phyloP scores from a whole-genome alignment of 176 grass and related monocot species.

The Alloteropsis semialata region DNA sequence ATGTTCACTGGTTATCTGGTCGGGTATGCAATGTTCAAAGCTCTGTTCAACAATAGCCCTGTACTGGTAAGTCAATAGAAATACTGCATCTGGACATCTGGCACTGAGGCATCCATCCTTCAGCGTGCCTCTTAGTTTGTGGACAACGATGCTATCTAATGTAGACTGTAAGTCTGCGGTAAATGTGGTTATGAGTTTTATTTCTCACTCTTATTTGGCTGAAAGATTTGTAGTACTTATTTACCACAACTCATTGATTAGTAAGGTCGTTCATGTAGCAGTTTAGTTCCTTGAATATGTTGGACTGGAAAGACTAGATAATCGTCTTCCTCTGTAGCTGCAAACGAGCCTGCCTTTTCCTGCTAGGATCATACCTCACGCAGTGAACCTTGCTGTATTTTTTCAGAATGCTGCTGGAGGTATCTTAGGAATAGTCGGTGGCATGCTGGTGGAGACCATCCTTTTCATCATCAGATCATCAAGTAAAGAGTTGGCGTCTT shows the following conservation, averaged over 20 bases:
- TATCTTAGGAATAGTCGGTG: conserved; percentile 82
- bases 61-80: conserved; percentile 58
- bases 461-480: conserved; percentile 86
- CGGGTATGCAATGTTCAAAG: conserved; percentile 71
- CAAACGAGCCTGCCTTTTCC: neutral
- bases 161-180: neutral
- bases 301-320: neutral
- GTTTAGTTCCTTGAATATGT: neutral
- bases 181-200: neutral
- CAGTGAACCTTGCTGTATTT: neutral
- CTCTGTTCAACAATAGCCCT: conserved; percentile 75
- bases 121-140: neutral
- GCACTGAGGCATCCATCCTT: too few relatives aligned
- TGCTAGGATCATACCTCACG: neutral
- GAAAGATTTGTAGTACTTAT: neutral
- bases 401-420: conserved; percentile 88
- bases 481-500: conserved; percentile 49
- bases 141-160: neutral
- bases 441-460: conserved; percentile 84
- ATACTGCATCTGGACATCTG: neutral
- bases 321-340: neutral
- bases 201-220: neutral
- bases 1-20: conserved; percentile 98
- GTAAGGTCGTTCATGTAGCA: neutral
- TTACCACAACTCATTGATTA: neutral